Percentiles rank a stretch among this genome's conserved stretches.
Conservation (phyloP, 768 basidiomycete genomes). For the Tremella mesenterica region DNA sequence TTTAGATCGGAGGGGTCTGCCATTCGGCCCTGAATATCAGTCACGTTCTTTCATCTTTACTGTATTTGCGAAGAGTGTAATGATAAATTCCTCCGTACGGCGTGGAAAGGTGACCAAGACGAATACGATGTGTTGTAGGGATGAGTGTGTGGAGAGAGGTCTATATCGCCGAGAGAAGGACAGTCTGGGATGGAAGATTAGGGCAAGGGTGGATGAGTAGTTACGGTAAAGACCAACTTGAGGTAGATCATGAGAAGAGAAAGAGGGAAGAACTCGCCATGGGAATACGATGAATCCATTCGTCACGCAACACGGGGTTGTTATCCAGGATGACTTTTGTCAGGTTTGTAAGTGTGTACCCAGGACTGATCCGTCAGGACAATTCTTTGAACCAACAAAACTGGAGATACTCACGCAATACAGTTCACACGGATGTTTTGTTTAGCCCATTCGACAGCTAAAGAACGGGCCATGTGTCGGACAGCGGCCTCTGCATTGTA, state of each 20-base stretch:
- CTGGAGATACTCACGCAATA: constrained; percentile 44
- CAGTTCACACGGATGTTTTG: constrained; percentile 75
- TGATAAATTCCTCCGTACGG: too few species aligned
- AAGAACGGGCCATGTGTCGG: constrained; percentile 82
- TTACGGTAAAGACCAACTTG: too few species aligned
- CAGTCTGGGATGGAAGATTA: too few species aligned
- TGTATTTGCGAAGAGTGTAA: too few species aligned
- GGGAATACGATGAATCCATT: constrained; percentile 40
- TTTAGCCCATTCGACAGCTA: constrained; percentile 94
- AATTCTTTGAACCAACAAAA: constrained; percentile 55
- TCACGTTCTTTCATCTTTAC: neutral
- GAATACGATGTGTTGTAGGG: too few species aligned
- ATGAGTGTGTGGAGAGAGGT: too few species aligned
- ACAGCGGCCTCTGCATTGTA: constrained; percentile 52
- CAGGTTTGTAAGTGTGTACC: constrained; percentile 88
- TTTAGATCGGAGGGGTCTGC: constrained; percentile 88
- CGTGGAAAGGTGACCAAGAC: too few species aligned
- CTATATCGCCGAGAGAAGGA: too few species aligned
- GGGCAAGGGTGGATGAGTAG: too few species aligned
- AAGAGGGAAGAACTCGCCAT: constrained; percentile 24
- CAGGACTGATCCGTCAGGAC: constrained; percentile 78
- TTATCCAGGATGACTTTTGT: constrained; percentile 72
- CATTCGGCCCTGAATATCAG: constrained; percentile 54
- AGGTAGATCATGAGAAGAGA: neutral
- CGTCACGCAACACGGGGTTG: constrained; percentile 63